Evolutionary conservation across 371 early-diverging fungal genomes (phyloP).

Genomic region (Encephalitozoon intestinalis): DNA sequence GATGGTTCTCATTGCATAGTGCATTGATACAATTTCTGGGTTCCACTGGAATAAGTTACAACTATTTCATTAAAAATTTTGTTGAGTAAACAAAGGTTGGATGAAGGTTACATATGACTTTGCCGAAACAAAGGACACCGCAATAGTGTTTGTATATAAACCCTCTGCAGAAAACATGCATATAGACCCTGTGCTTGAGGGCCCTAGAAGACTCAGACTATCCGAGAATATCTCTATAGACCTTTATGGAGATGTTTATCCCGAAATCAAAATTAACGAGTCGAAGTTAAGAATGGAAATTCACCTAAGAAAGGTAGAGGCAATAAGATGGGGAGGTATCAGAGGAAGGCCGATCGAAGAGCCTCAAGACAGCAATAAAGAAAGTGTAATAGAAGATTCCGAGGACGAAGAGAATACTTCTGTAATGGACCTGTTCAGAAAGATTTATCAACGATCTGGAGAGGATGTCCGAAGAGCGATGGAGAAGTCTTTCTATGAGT

Average conservation of each 20-base stretch:
- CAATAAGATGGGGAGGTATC: not conserved
- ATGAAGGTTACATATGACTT: not conserved
- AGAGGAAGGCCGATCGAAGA: not conserved
- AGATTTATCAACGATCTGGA: slow-evolving; percentile 76
- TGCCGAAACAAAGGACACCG: not conserved
- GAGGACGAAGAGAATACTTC: slow-evolving; percentile 71
- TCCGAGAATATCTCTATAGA: not conserved
- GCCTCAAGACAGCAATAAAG: not conserved
- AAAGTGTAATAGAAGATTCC: slow-evolving; percentile 65
- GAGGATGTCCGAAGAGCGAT: slow-evolving; percentile 84
- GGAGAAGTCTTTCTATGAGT: slow-evolving; percentile 89
- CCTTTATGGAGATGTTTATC: not conserved
- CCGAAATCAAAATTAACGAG: not conserved
- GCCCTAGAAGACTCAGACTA: not conserved
- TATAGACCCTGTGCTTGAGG: not conserved
- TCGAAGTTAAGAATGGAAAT: not conserved
- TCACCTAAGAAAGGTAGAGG: not conserved
- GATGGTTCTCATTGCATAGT: slow-evolving; percentile 2
- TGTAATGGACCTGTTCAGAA: slow-evolving; percentile 75
- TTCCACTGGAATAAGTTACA: not conserved
- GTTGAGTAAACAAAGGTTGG: slow-evolving; percentile 1
- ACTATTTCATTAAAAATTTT: slow-evolving; percentile 5
- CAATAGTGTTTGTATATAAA: not conserved
- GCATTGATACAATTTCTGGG: slow-evolving; percentile 3
- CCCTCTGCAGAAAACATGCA: not conserved